These are phyloP conservation scores for Ophidiomyces ophidiicola DNA, from an alignment of 2,329 filamentous ascomycete species.

Conservation along the genomic window DNA sequence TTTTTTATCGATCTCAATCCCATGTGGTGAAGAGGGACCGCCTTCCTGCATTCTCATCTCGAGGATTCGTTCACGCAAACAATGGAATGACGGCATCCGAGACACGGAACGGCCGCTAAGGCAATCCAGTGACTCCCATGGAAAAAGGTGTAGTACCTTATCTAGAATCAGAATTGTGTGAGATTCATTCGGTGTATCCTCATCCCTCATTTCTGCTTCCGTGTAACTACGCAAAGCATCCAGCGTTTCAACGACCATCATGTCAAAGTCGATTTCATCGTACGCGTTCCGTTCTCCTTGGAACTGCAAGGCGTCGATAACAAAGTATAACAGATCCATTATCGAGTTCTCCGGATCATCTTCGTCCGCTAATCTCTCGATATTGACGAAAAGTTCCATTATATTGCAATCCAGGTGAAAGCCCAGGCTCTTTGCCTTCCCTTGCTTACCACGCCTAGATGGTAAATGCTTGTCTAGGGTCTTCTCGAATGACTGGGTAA, in stretches of 20 bases:
- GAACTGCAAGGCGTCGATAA: slow-evolving; percentile 92
- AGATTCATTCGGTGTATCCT: slow-evolving; percentile 18
- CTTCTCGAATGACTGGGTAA: slow-evolving; percentile 64
- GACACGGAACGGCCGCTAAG: slow-evolving; percentile 69
- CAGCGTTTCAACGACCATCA: slow-evolving; percentile 74
- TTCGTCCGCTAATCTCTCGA: slow-evolving; percentile 59
- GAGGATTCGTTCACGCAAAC: slow-evolving; percentile 62
- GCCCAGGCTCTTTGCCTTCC: slow-evolving; percentile 42
- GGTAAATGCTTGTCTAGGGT: slow-evolving; percentile 77
- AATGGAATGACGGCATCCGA: slow-evolving; percentile 74
- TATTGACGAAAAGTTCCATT: slow-evolving; percentile 74
- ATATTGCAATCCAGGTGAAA: slow-evolving; percentile 53
- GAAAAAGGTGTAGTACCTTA: slow-evolving; percentile 79
- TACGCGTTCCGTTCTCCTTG: slow-evolving; percentile 93
- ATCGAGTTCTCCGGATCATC: slow-evolving; percentile 77
- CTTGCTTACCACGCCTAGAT: slow-evolving; percentile 54
- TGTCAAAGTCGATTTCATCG: slow-evolving; percentile 92
- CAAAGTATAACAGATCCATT: slow-evolving; percentile 89
- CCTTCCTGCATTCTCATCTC: slow-evolving; percentile 16
- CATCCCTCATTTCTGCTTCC: slow-evolving; percentile 25
- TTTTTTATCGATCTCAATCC: slow-evolving; percentile 42
- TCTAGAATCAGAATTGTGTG: slow-evolving; percentile 88
- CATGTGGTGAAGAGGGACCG: slow-evolving; percentile 17
- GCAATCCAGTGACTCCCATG: slow-evolving; percentile 91
- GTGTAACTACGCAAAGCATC: slow-evolving; percentile 77